These are phyloP conservation scores for Lactarius hatsudake DNA, from an alignment of 768 basidiomycete genomes.

Conservation along the genomic window DNA sequence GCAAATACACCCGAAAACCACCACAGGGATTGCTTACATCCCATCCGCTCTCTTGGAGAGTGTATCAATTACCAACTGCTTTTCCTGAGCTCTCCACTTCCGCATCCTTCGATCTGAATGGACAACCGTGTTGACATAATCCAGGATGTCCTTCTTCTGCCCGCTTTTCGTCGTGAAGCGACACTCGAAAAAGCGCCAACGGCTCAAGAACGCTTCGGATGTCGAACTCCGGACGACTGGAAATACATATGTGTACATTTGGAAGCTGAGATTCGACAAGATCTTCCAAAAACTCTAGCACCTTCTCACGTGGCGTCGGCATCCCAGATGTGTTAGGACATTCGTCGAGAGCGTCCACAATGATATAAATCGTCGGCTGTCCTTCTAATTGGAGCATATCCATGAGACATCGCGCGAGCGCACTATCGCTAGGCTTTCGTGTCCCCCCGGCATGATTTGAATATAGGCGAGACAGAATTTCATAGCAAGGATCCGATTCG, in stretches of 20 bases:
- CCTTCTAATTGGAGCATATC: background rate
- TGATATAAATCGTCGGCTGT: background rate
- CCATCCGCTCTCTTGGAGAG: too few relatives aligned
- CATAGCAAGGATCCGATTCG: background rate
- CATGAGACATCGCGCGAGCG: background rate
- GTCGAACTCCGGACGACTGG: background rate
- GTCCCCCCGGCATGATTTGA: background rate
- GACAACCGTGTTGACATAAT: too few relatives aligned
- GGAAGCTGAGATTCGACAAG: background rate
- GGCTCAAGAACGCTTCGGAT: background rate
- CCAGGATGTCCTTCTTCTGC: too few relatives aligned
- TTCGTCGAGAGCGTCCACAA: conserved; percentile 2
- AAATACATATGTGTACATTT: background rate
- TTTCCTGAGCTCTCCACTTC: too few relatives aligned
- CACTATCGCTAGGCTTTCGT: background rate
- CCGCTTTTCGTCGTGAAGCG: too few relatives aligned
- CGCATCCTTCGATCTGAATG: too few relatives aligned
- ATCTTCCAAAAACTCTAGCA: background rate
- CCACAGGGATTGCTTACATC: too few relatives aligned
- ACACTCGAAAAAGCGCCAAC: background rate
- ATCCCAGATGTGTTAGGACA: background rate
- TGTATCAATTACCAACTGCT: too few relatives aligned
- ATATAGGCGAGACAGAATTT: background rate
- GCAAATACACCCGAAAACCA: too few relatives aligned
- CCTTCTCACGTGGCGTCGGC: background rate